A percentile compares a stretch with the other conserved stretches of the same genome.
These are phyloP conservation scores for Boehmeria nivea DNA, from an alignment of 306 rosid species.

Conservation along the genomic window DNA sequence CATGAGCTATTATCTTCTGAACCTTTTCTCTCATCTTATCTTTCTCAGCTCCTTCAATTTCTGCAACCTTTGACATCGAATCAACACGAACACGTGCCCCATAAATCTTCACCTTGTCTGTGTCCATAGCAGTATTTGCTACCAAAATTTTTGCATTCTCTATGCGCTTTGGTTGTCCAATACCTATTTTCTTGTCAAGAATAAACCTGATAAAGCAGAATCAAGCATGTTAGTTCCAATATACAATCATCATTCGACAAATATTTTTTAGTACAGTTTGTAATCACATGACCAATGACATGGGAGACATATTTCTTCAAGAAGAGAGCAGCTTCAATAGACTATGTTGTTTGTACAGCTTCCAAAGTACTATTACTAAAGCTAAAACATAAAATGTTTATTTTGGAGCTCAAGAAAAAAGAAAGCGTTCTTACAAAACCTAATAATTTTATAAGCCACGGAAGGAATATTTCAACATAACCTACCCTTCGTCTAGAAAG, in stretches of 20 bases:
- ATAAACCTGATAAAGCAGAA: slow-evolving; percentile 57
- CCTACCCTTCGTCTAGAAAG: slow-evolving; percentile 92
- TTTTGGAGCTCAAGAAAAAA: no score
- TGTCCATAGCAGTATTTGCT: slow-evolving; percentile 98
- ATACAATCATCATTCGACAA: background rate
- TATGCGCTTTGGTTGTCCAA: slow-evolving; percentile 94
- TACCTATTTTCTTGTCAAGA: slow-evolving; percentile 98
- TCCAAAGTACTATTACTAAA: no score
- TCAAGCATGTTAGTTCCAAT: slow-evolving; percentile 4
- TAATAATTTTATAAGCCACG: no score
- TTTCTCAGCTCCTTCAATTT: slow-evolving; percentile 91
- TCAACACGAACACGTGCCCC: slow-evolving; percentile 97
- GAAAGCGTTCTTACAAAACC: background rate
- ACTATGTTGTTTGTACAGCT: no score
- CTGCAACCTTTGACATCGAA: slow-evolving; percentile 90
- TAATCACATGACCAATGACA: background rate
- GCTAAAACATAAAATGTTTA: no score
- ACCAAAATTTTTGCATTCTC: slow-evolving; percentile 90
- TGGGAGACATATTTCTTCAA: background rate
- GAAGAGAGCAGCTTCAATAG: background rate
- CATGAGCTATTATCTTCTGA: slow-evolving; percentile 84
- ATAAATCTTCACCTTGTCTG: slow-evolving; percentile 91
- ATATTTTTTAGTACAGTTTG: background rate
- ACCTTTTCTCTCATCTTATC: slow-evolving; percentile 97
- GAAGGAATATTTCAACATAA: slow-evolving; percentile 13